Conservation (phyloP, 768 basidiomycete genomes). For the Pleurotus djamor region DNA sequence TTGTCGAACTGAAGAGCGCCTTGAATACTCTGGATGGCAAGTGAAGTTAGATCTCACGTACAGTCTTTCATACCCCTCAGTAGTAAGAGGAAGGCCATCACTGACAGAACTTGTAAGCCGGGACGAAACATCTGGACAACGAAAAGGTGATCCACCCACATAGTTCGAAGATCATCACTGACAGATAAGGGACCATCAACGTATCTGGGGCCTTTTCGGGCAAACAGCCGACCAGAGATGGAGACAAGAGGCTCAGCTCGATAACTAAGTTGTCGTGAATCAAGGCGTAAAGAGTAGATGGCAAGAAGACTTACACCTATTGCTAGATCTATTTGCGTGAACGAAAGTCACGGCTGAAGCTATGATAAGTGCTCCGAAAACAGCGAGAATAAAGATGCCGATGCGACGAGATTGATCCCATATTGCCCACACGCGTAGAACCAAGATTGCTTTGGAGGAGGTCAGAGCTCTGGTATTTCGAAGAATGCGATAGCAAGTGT, state of each 20-base stretch:
- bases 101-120: neutral
- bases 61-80: neutral
- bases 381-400: neutral
- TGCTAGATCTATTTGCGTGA: neutral
- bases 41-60: neutral
- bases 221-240: neutral
- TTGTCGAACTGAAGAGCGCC: neutral
- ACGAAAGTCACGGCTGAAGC: neutral
- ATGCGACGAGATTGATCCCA: neutral
- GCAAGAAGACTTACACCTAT: neutral
- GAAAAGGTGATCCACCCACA: neutral
- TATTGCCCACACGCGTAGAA: conserved; percentile 2
- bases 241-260: neutral
- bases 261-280: neutral
- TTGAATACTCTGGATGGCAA: neutral
- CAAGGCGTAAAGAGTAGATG: neutral
- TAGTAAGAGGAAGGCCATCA: neutral
- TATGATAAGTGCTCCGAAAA: neutral
- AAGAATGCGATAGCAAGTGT: too few relatives aligned
- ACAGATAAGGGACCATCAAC: neutral
- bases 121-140: neutral
- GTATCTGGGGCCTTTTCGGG: neutral
- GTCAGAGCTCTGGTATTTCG: neutral
- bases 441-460: neutral
- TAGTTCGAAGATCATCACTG: neutral